Conservation (phyloP, 768 basidiomycete species). For the Imleria badia region DNA sequence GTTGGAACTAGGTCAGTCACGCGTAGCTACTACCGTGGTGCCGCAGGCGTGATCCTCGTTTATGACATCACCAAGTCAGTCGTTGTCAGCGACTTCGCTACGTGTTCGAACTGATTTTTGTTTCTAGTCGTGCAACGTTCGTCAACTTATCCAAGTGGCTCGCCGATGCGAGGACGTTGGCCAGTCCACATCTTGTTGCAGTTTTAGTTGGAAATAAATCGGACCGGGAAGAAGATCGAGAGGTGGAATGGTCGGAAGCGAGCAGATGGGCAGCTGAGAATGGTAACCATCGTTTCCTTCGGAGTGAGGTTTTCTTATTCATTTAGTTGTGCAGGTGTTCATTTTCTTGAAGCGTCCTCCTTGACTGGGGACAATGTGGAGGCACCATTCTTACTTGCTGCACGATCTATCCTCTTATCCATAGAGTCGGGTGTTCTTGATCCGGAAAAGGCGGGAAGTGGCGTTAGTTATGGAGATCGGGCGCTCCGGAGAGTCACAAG, state of each 20-base stretch:
- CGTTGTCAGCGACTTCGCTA: not conserved
- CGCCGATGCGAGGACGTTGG: conserved; percentile 88
- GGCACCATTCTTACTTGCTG: conserved; percentile 86
- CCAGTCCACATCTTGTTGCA: conserved; percentile 85
- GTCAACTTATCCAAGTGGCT: conserved; percentile 84
- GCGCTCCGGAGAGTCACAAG: conserved; percentile 88
- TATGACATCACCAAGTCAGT: conserved; percentile 89
- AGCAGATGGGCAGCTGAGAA: conserved; percentile 96
- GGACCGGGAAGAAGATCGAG: conserved; percentile 90
- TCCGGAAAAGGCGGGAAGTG: conserved; percentile 92
- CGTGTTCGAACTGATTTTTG: not conserved
- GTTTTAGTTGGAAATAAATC: conserved; percentile 95
- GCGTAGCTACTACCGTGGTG: conserved; percentile 93
- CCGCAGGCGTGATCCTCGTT: conserved; percentile 87
- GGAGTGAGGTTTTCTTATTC: not conserved
- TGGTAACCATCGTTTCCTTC: conserved; percentile 47
- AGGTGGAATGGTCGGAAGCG: conserved; percentile 95
- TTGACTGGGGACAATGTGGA: conserved; percentile 91
- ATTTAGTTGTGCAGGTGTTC: conserved; percentile 59
- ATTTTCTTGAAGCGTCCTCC: conserved; percentile 93
- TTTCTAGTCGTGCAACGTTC: conserved; percentile 81
- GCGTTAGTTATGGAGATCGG: conserved; percentile 95
- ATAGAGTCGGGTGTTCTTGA: conserved; percentile 91
- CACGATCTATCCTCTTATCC: conserved; percentile 83
- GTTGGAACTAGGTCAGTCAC: conserved; percentile 70